Percentiles rank a stretch among this genome's conserved stretches.
Conservation (phyloP, 2,329 filamentous ascomycete genomes). For the Diaporthe citriasiana region DNA sequence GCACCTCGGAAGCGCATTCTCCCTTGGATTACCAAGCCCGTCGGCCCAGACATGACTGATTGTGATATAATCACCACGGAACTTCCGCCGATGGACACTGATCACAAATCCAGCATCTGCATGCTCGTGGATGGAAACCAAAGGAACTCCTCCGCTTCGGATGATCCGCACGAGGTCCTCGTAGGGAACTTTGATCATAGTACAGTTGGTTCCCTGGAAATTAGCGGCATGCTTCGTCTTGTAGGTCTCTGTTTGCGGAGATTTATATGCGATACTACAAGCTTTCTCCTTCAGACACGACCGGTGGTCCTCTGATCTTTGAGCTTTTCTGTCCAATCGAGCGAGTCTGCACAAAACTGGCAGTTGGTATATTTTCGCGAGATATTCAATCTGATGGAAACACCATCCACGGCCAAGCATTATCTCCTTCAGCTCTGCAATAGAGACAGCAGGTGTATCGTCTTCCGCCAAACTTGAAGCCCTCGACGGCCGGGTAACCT, state of each 20-base stretch:
- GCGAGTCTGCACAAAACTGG: neutral
- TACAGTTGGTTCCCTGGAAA: neutral
- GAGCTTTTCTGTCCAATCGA: constrained; percentile 1
- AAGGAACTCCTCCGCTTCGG: neutral
- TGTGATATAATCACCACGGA: neutral
- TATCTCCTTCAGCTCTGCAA: neutral
- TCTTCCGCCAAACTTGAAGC: neutral
- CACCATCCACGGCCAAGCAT: constrained; percentile 2
- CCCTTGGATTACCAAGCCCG: constrained; percentile 3
- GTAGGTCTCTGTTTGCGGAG: neutral
- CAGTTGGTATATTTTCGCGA: neutral
- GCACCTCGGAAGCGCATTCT: neutral
- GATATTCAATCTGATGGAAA: neutral
- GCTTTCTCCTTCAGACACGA: neutral
- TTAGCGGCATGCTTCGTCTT: neutral
- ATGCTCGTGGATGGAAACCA: neutral
- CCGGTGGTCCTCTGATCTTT: neutral
- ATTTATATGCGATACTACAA: neutral
- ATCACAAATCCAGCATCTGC: neutral
- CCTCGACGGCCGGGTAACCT: neutral
- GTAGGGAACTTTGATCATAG: constrained; percentile 8
- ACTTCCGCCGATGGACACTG: neutral
- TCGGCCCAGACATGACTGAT: constrained; percentile 16
- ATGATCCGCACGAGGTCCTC: neutral
- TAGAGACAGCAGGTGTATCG: neutral